Conservation (phyloP, 768 basidiomycete genomes). For the Boletus barrowsii region DNA sequence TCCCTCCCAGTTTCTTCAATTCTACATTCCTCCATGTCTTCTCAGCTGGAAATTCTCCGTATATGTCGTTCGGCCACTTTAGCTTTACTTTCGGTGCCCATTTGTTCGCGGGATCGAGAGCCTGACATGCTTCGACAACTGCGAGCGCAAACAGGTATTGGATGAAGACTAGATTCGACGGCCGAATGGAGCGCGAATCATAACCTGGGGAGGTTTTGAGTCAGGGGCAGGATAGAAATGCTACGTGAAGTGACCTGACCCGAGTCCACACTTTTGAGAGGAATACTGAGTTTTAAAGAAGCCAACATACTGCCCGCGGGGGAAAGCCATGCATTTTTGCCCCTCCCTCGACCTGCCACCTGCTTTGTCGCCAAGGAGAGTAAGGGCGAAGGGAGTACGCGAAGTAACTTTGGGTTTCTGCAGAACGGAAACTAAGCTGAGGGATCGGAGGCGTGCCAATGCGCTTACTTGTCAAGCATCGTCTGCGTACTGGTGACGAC, state of each 20-base stretch:
- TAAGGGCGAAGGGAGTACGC: constrained; percentile 67
- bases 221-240: background rate
- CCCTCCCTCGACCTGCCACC: constrained; percentile 83
- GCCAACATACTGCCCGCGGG: constrained; percentile 87
- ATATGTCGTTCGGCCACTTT: constrained; percentile 98
- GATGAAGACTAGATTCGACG: constrained; percentile 78
- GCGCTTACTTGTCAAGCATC: constrained; percentile 81
- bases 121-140: constrained; percentile 79
- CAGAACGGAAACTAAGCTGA: background rate
- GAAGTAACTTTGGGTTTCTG: constrained; percentile 76
- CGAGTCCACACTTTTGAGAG: constrained; percentile 12
- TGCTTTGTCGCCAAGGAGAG: constrained; percentile 87
- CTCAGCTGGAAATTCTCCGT: constrained; percentile 55
- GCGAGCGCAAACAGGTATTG: constrained; percentile 92
- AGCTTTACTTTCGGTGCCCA: constrained; percentile 62
- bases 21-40: constrained; percentile 33
- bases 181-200: constrained; percentile 13
- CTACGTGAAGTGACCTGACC: background rate
- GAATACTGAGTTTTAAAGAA: constrained; percentile 25
- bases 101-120: constrained; percentile 42
- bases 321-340: constrained; percentile 89
- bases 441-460: background rate
- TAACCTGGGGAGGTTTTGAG: background rate
- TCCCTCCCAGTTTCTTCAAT: constrained; percentile 82
- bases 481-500: constrained; percentile 94